Evolutionary conservation across 805 yeast species (phyloP), one percentile per base, ranked within the genome.

Genomic region (Candida ovalis): DNA sequence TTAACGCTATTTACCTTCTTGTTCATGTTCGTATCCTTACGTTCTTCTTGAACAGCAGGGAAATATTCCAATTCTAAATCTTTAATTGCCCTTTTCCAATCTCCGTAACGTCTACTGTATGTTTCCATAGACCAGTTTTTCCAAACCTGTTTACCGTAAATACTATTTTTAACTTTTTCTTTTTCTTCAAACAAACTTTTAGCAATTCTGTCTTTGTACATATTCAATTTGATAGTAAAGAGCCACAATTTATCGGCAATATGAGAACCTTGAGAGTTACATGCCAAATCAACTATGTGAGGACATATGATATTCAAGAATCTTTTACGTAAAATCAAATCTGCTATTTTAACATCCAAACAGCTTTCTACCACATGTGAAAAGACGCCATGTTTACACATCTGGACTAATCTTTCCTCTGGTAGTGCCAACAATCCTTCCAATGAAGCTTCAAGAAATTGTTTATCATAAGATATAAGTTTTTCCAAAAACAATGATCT

Each of bases 111-210:
- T 62, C 95, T 76, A 10, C 71, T 62, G 59, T 81, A 92, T 57
- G 83, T 68, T 63, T 94, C 98, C 84, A 92, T 77, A 27, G 78
- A 70, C 97, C 97, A 94, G 65, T 92, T 92, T 64, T 85, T 88
- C 98, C 97, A 94, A 1, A 94, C 98, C 58, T 82, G 76, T 62
- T 84, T 80, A 32, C 99, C 99, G 61, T 92, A 94, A 12, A 73
- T 78, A 61, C 96, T 87, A 51, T 84, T 88, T 70, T 94, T 90
- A 40, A 94, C 86, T 51, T 76, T 74, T 35, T 80, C 84, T 36
- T 83, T 77, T 39, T 82, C 77, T 17, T 71, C 75, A 24, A 71
- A 59, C 50, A 92, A 69, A 50, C 82, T 84, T 22, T 76, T 75
- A 0, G 96, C 97, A 51, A 92, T 77, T 56, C 92, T 77, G 62